Evolutionary conservation across 2,329 filamentous ascomycete genomes (phyloP).

Genomic region (Xylariaceae sp.): DNA sequence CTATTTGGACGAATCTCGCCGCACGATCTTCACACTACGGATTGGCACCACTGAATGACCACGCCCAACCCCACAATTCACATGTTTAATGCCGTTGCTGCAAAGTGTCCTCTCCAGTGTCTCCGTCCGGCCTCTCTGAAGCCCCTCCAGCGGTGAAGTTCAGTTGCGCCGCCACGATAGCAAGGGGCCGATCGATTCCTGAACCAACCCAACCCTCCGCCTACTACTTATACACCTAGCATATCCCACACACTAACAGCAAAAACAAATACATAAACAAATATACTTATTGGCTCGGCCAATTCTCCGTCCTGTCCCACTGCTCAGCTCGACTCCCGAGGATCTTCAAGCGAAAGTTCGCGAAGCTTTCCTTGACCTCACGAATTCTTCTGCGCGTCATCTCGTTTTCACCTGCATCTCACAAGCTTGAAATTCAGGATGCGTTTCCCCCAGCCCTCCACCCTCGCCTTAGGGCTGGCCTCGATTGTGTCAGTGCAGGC

Average conservation of each 20-base stretch:
- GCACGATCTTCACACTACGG: neutral
- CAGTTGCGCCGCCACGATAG: too few species aligned
- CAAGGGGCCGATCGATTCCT: neutral
- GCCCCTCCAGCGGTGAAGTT: too few species aligned
- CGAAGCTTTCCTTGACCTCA: too few species aligned
- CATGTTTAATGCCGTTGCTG: conserved; percentile 18
- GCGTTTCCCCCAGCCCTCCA: conserved; percentile 37
- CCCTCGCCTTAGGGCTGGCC: conserved; percentile 40
- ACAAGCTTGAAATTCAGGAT: conserved; percentile 32
- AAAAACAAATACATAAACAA: neutral
- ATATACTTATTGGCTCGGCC: neutral
- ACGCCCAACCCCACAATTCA: conserved; percentile 12
- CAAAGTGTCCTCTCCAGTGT: conserved; percentile 29
- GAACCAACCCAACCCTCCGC: neutral
- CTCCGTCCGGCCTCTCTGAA: too few species aligned
- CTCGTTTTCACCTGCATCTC: neutral
- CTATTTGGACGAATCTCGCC: neutral
- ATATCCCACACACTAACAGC: neutral
- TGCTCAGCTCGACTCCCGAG: neutral
- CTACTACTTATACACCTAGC: neutral
- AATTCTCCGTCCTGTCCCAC: neutral
- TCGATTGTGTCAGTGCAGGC: conserved; percentile 47
- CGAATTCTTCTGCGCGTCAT: too few species aligned
- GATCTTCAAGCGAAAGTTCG: neutral
- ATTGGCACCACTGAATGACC: too few species aligned